Conservation (phyloP, 2,329 filamentous ascomycete species). For the Ophiostoma himal-ulmi region DNA sequence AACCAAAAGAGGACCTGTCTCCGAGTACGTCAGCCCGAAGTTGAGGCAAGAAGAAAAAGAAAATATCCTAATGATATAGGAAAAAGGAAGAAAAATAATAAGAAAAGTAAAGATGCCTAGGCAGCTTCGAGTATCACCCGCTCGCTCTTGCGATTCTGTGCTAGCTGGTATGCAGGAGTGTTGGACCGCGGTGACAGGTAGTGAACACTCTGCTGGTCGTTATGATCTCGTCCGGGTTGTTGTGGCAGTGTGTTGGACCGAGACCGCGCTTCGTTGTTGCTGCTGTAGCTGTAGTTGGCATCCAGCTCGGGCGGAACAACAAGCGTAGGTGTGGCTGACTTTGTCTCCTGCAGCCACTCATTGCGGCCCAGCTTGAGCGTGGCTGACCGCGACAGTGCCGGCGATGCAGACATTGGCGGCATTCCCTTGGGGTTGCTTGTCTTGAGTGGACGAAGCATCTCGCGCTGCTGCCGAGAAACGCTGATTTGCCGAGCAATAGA, state of each 20-base stretch:
- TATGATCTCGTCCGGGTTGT: not conserved
- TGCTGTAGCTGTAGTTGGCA: conserved; percentile 10
- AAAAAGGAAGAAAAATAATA: conserved; percentile 7
- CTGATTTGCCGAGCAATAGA: conserved; percentile 65
- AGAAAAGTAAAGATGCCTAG: not conserved
- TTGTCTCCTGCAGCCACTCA: conserved; percentile 37
- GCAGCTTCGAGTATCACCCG: conserved; percentile 34
- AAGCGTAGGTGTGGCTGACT: conserved; percentile 43
- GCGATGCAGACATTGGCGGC: conserved; percentile 11
- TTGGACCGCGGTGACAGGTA: conserved; percentile 28
- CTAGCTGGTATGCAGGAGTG: conserved; percentile 28
- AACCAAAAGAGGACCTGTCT: not conserved
- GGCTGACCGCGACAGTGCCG: conserved; percentile 21
- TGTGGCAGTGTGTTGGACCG: not conserved
- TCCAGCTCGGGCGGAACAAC: conserved; percentile 34
- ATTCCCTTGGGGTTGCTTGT: conserved; percentile 28
- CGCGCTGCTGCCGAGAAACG: conserved; percentile 56
- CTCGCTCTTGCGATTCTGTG: conserved; percentile 47
- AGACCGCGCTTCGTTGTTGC: not conserved
- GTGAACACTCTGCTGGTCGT: conserved; percentile 12
- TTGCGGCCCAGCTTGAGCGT: conserved; percentile 30
- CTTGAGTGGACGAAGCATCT: conserved; percentile 51
- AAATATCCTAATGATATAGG: conserved; percentile 1
- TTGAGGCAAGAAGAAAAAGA: not conserved
- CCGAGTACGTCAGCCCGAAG: not conserved